A percentile compares a stretch with the other conserved stretches of the same genome.
phyloP scores from a whole-genome alignment of 306 rosid genomes.

The cucumber (Cucumis sativus) region Cucumber_9930_V3 NC_026658.2:22380001-22380500 shows the following conservation, averaged over 20 bases:
- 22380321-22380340: background rate
- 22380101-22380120: background rate
- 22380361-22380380: background rate
- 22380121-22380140: background rate
- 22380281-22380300: background rate
- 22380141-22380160: background rate
- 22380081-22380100: background rate
- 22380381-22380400: background rate
- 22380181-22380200: background rate
- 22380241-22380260: background rate
- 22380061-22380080: background rate
- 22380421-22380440: background rate
- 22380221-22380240: background rate
- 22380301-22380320: background rate
- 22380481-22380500: conserved; percentile 59
- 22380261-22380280: background rate
- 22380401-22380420: background rate
- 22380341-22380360: background rate
- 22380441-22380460: conserved; percentile 51
- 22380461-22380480: conserved; percentile 57
- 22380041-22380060: background rate
- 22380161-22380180: background rate
- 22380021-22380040: background rate
- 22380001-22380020: background rate
- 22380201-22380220: background rate